A percentile compares a stretch with the other conserved stretches of the same genome.
Evolutionary conservation across 345 rosid genomes (phyloP).

Genomic region (Toxicodendron radicans): DNA sequence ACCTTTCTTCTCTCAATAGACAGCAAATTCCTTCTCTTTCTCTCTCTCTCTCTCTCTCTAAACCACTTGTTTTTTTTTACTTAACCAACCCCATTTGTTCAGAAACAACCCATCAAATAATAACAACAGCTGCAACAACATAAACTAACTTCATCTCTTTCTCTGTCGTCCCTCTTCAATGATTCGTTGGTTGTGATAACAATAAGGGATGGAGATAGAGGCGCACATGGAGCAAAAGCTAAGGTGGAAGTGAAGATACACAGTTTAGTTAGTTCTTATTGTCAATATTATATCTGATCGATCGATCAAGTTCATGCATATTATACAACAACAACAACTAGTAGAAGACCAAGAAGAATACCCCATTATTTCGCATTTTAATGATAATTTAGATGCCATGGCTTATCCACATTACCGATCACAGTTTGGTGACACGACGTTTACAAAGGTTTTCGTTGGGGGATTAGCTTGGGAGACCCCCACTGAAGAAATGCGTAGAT

Average conservation of each 20-base stretch:
- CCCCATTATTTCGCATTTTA: slow-evolving; percentile 1
- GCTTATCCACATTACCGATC: slow-evolving; percentile 73
- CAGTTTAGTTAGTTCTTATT: neutral
- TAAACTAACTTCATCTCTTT: slow-evolving; percentile 24
- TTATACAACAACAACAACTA: neutral
- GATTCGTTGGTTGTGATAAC: slow-evolving; percentile 20
- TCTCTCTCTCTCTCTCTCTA: slow-evolving; percentile 38
- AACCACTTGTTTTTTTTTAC: slow-evolving; percentile 9
- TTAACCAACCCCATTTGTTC: slow-evolving; percentile 28
- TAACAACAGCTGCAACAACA: slow-evolving; percentile 20
- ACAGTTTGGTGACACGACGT: slow-evolving; percentile 89
- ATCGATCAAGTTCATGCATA: slow-evolving; percentile 21
- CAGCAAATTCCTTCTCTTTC: slow-evolving; percentile 61
- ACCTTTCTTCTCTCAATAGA: slow-evolving; percentile 23
- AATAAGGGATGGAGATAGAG: slow-evolving; percentile 8
- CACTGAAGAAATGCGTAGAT: slow-evolving; percentile 73
- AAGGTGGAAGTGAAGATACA: slow-evolving; percentile 16
- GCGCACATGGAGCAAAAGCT: slow-evolving; percentile 15
- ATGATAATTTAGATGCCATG: slow-evolving; percentile 33
- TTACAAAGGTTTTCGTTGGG: slow-evolving; percentile 87
- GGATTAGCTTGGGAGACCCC: slow-evolving; percentile 99
- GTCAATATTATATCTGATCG: slow-evolving; percentile 11
- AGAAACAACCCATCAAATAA: slow-evolving; percentile 1
- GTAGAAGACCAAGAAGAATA: neutral
- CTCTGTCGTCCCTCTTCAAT: slow-evolving; percentile 26